These are phyloP conservation scores for Panicum hallii DNA, from an alignment of 202 grass and related monocot genomes.

Conservation along the genomic window DNA sequence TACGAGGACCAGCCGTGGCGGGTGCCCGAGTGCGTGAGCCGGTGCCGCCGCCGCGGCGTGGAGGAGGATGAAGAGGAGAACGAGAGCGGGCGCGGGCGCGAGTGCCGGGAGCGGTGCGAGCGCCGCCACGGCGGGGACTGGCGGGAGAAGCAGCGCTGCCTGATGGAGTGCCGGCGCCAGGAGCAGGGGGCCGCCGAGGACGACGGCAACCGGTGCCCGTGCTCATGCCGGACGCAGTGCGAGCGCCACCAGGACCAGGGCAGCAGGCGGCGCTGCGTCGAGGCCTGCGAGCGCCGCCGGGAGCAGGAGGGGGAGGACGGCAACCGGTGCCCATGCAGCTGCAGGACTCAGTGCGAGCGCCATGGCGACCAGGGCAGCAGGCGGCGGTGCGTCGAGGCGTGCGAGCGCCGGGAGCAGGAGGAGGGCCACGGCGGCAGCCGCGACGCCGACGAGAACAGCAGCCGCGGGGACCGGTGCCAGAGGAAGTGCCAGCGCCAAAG, in stretches of 20 bases:
- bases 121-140: conserved; percentile 10
- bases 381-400: no score
- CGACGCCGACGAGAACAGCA: neutral
- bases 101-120: conserved; percentile 37
- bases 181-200: neutral
- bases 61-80: no score
- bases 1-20: neutral
- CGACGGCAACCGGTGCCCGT: neutral
- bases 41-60: neutral
- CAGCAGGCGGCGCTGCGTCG: neutral
- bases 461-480: neutral
- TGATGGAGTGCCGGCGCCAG: conserved; percentile 23
- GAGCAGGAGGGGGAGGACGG: no score
- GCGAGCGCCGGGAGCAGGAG: neutral
- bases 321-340: no score
- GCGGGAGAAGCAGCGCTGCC: conserved; percentile 20
- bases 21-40: conserved; percentile 8
- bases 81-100: no score
- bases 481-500: neutral
- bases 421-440: neutral
- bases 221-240: conserved; percentile 8
- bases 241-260: neutral
- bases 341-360: no score
- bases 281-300: neutral
- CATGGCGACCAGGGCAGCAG: no score